These are phyloP conservation scores for Beta corolliflora DNA, from an alignment of 179 eudicot species.

Conservation along the genomic window DNA sequence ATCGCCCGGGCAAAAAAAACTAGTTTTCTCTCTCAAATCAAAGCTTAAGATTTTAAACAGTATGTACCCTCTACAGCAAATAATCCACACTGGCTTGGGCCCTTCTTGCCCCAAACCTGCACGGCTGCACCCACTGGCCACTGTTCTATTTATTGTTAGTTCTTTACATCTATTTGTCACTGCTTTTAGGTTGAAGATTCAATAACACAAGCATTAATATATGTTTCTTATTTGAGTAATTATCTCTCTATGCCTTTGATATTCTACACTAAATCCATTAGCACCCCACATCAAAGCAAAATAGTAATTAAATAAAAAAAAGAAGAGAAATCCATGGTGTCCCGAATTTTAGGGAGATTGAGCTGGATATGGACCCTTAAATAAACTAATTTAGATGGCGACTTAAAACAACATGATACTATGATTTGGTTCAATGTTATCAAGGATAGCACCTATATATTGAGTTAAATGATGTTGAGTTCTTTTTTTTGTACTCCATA, in stretches of 20 bases:
- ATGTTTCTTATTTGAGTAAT: slow-evolving; percentile 2
- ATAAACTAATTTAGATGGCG: background rate
- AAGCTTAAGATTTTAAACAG: background rate
- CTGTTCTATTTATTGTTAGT: background rate
- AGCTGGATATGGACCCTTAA: background rate
- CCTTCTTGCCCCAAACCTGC: background rate
- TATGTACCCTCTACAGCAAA: background rate
- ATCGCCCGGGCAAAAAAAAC: too few relatives aligned
- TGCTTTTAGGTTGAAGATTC: background rate
- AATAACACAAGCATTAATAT: background rate
- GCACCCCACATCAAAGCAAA: background rate
- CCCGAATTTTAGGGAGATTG: background rate
- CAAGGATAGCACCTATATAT: too few relatives aligned
- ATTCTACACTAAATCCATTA: background rate
- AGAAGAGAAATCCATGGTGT: background rate
- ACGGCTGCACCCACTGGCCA: background rate
- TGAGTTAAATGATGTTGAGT: rapidly evolving
- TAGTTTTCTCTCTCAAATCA: background rate
- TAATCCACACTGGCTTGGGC: slow-evolving; percentile 9
- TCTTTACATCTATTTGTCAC: slow-evolving; percentile 1
- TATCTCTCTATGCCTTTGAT: background rate
- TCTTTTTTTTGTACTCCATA: rapidly evolving
- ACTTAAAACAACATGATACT: background rate
- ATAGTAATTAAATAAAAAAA: background rate
- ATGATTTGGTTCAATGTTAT: too few relatives aligned